A percentile compares a stretch with the other conserved stretches of the same genome.
These are phyloP conservation scores for Camellia japonica DNA, from an alignment of 148 eudicot genomes.

Conservation along the genomic window DNA sequence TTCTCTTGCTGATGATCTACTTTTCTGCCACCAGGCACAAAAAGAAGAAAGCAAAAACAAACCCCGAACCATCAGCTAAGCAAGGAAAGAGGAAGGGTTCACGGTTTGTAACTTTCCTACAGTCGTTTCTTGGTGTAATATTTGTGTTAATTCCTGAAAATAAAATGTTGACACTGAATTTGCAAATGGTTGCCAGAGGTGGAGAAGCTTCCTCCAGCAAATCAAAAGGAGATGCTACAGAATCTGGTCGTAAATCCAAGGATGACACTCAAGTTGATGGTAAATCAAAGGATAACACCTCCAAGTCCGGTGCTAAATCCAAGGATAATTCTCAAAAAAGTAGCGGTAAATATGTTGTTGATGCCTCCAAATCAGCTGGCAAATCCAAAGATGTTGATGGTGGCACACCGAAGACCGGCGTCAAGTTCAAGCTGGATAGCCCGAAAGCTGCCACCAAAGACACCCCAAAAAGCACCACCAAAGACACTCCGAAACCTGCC, in stretches of 20 bases:
- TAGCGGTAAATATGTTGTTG: slow-evolving; percentile 15
- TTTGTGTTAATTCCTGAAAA: background rate
- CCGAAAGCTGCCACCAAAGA: slow-evolving; percentile 24
- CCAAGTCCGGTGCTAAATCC: slow-evolving; percentile 24
- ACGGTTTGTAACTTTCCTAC: slow-evolving; percentile 34
- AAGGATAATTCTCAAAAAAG: slow-evolving; percentile 11
- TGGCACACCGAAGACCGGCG: slow-evolving; percentile 23
- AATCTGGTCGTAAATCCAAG: slow-evolving; percentile 34
- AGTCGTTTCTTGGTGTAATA: background rate
- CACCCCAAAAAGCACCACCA: slow-evolving; percentile 20
- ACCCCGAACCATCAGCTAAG: slow-evolving; percentile 30
- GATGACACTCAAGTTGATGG: slow-evolving; percentile 36
- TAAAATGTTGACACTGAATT: background rate
- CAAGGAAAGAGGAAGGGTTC: slow-evolving; percentile 37
- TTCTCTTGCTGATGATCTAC: background rate
- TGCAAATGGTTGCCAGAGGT: slow-evolving; percentile 21
- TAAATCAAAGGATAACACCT: slow-evolving; percentile 26
- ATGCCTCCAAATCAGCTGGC: slow-evolving; percentile 16
- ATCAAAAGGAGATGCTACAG: slow-evolving; percentile 38
- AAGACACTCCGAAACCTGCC: slow-evolving; percentile 25
- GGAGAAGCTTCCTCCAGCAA: slow-evolving; percentile 49
- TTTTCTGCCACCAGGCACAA: slow-evolving; percentile 34
- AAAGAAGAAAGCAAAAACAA: slow-evolving; percentile 53
- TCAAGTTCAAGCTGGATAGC: slow-evolving; percentile 30
- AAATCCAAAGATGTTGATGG: slow-evolving; percentile 38